Percentiles rank a stretch among this genome's conserved stretches.
Conservation (phyloP, 345 rosid species). For the Pelargonium nanum region DNA sequence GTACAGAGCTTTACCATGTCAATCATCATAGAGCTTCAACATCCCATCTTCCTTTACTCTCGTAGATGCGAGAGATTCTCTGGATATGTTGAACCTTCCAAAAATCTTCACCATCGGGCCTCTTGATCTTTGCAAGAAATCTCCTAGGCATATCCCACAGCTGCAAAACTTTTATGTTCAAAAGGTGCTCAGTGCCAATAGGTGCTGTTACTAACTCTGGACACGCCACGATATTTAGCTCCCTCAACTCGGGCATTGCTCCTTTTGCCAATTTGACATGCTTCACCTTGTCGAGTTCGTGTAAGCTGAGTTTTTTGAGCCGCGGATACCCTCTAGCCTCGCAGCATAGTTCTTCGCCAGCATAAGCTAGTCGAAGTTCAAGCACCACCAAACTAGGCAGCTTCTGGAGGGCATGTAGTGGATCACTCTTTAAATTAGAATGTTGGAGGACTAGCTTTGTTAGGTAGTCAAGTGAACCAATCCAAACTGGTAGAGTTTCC, state of each 20-base stretch:
- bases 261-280: conserved; percentile 15
- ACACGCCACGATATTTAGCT: conserved; percentile 16
- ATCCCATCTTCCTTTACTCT: neutral
- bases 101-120: neutral
- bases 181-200: conserved; percentile 19
- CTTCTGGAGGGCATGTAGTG: conserved; percentile 13
- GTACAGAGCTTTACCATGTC: too few species aligned
- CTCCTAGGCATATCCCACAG: conserved; percentile 19
- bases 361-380: conserved; percentile 14
- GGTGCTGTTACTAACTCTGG: conserved; percentile 11
- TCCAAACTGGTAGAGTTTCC: conserved; percentile 19
- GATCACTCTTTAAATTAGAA: conserved; percentile 17
- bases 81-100: neutral
- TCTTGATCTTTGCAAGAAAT: conserved; percentile 10
- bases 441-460: conserved; percentile 15
- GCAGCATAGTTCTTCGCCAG: conserved; percentile 12
- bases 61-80: neutral
- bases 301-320: conserved; percentile 18
- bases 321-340: conserved; percentile 17
- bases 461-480: conserved; percentile 12
- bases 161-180: conserved; percentile 15
- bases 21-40: neutral
- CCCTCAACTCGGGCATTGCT: conserved; percentile 16
- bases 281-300: conserved; percentile 11
- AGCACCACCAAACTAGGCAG: conserved; percentile 21